phyloP scores from a whole-genome alignment of 192 early-diverging fungal species.

The Piromyces sp. region DNA sequence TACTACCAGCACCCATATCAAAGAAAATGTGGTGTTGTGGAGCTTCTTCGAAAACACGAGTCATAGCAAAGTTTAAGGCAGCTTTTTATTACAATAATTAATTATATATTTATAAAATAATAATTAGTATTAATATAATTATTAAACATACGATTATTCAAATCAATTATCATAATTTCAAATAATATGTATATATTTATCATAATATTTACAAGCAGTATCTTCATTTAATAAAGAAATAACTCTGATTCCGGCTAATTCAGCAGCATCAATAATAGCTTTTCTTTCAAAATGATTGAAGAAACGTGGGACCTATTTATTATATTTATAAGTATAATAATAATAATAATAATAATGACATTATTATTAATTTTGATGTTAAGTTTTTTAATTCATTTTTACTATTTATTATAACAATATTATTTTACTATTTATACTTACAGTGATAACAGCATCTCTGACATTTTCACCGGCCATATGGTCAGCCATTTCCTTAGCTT shows the following conservation, averaged over 20 bases:
- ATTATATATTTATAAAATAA: no score
- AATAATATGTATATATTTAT: background rate
- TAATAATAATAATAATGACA: no score
- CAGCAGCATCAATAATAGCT: constrained; percentile 81
- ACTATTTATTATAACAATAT: background rate
- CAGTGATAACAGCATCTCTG: constrained; percentile 80
- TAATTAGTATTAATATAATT: no score
- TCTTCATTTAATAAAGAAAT: constrained; percentile 81
- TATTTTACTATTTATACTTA: no score
- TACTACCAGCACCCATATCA: constrained; percentile 94
- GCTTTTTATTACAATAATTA: constrained; percentile 20
- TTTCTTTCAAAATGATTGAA: constrained; percentile 79
- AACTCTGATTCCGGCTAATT: constrained; percentile 68
- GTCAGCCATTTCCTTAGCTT: constrained; percentile 71
- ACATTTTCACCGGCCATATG: constrained; percentile 50
- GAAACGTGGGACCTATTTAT: constrained; percentile 62
- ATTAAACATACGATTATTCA: no score
- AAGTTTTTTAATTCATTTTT: no score
- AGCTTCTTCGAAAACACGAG: constrained; percentile 36
- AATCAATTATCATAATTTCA: no score
- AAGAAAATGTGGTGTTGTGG: constrained; percentile 76
- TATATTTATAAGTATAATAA: no score
- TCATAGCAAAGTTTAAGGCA: constrained; percentile 81
- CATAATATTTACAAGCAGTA: constrained; percentile 46
- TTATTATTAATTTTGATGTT: no score